Evolutionary conservation across 2,329 filamentous ascomycete genomes (phyloP), one percentile per base, ranked within the genome.

Genomic region (Cryphonectria carpinicola): DNA sequence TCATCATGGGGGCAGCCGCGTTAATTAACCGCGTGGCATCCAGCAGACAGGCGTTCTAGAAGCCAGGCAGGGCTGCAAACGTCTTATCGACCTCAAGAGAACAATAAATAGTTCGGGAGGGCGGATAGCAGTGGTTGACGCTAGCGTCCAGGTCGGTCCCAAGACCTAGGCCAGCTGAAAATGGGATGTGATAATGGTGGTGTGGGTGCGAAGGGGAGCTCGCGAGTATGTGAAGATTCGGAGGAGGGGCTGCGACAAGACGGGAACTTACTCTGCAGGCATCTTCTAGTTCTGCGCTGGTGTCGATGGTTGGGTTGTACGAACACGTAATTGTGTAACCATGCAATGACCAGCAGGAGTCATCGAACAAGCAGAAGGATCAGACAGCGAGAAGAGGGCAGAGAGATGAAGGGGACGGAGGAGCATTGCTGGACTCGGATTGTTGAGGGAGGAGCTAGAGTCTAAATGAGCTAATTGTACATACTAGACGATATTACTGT

Each of bases 261-360:
- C 8, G 68, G 32, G 46, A 25, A 71, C 70, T 71, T 69, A 71
- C 66, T 71, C 70, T 71, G 63, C 63, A 66, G 67, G 56, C 70
- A 71, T 71, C 41, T 68, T 69, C 4, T 60, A 68, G 66, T 39
- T 69, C 43, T 39, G 64, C 54, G 32, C 25, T 39, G 61, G 67
- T 17, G 22, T 28, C 52, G 56, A 52, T 28, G 65, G 7, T 39
- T 58, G 61, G 43, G 46, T 19, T 35, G 54, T 58, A 58, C 54
- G 6, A 58, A 58, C 14, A 58, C 19, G 35, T 39, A 22, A 13
- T 39, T 61, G 58, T 39, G 17, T 25, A 14, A 61, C 17, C 19
- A 35, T 14, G 32, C 35, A 35, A 35, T 61, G 54, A 17, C 6
- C 25, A 58, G 54, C 25, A 7, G 19, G 7, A 28, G 11, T 13